Evolutionary conservation across 179 eudicot genomes (phyloP).

Genomic region (Patellifolia procumbens): DNA sequence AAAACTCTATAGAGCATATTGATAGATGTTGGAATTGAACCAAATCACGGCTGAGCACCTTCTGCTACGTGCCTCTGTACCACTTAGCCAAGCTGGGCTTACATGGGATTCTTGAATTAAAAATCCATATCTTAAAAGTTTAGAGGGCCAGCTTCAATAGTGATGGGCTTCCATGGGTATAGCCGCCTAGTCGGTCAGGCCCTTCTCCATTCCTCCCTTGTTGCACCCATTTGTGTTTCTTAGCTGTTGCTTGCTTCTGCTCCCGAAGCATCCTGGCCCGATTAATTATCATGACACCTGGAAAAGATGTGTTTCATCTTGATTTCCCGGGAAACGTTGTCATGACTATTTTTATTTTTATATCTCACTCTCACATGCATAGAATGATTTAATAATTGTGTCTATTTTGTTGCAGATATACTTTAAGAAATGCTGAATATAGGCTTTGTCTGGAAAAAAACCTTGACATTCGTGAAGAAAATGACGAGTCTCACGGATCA

Average conservation of each 20-base stretch:
- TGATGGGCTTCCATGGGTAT: no score
- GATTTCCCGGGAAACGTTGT: not conserved
- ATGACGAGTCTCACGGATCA: conserved; percentile 37
- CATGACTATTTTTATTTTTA: not conserved
- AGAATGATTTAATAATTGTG: not conserved
- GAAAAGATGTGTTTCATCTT: not conserved
- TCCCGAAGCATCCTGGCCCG: not conserved
- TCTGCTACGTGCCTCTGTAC: no score
- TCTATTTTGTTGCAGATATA: conserved; percentile 62
- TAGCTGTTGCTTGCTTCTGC: not conserved
- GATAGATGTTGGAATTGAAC: no score
- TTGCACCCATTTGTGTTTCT: not conserved
- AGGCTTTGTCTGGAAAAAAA: conserved; percentile 91
- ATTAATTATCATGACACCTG: not conserved
- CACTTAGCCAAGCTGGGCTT: no score
- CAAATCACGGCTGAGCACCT: no score
- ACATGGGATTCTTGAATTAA: no score
- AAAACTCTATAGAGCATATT: no score
- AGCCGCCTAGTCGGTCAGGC: no score
- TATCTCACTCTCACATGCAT: conserved; percentile 2
- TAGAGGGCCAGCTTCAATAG: no score
- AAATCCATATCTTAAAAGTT: no score
- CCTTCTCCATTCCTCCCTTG: no score
- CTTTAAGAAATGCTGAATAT: conserved; percentile 87
- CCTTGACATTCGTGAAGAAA: conserved; percentile 61